A percentile compares a stretch with the other conserved stretches of the same genome.
These are phyloP conservation scores for Musa itinerans DNA, from an alignment of 176 grass and related monocot species.

Conservation along the genomic window DNA sequence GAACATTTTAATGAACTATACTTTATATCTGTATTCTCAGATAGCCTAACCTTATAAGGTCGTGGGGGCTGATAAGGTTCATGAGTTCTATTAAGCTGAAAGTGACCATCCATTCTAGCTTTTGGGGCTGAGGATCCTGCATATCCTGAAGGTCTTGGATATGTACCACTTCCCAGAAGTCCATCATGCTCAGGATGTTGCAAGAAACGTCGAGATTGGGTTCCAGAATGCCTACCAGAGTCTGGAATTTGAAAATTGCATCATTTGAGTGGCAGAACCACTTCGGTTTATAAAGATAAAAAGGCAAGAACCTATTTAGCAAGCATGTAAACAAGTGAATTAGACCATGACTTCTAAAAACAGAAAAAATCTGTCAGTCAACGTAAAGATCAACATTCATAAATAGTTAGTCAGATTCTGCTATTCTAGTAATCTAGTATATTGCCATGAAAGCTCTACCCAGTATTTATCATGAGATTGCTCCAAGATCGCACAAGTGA, in stretches of 20 bases:
- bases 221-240: constrained; percentile 34
- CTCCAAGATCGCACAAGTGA: background rate
- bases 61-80: constrained; percentile 96
- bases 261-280: background rate
- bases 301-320: background rate
- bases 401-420: background rate
- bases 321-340: background rate
- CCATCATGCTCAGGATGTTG: constrained; percentile 84
- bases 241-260: constrained; percentile 30
- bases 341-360: background rate
- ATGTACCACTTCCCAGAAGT: constrained; percentile 73
- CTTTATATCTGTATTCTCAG: too few species aligned
- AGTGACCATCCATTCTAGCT: constrained; percentile 30
- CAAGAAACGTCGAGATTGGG: constrained; percentile 51
- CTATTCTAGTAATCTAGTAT: background rate
- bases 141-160: constrained; percentile 62
- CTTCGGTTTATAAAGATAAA: background rate
- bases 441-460: background rate
- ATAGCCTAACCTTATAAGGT: background rate
- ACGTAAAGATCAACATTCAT: background rate
- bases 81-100: constrained; percentile 55
- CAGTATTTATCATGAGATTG: background rate
- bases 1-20: too few species aligned
- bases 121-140: constrained; percentile 33
- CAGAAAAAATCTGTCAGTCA: background rate